Conservation (phyloP, 371 early-diverging fungal genomes). For the Vairimorpha necatrix region DNA sequence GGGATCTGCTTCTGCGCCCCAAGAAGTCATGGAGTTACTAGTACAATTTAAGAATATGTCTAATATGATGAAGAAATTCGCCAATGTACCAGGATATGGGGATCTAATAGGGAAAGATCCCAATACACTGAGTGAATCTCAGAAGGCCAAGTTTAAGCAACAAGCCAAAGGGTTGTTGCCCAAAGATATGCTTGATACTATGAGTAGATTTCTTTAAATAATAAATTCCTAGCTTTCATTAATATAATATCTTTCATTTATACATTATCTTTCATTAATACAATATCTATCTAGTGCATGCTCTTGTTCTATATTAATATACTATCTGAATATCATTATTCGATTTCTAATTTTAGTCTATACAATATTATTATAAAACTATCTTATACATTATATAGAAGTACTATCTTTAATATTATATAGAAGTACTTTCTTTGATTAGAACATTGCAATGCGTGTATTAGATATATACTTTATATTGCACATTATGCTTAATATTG, state of each 20-base stretch:
- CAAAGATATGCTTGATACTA: slow-evolving; percentile 40
- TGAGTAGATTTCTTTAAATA: slow-evolving; percentile 10
- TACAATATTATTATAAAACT: too few species aligned
- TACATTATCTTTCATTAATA: too few species aligned
- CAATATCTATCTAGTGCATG: too few species aligned
- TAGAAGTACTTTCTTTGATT: too few species aligned
- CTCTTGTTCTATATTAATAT: too few species aligned
- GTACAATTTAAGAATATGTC: slow-evolving; percentile 75
- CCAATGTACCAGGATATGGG: slow-evolving; percentile 64
- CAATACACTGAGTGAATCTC: slow-evolving; percentile 22
- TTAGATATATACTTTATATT: too few species aligned
- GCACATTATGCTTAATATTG: too few species aligned
- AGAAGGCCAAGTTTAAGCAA: slow-evolving; percentile 41
- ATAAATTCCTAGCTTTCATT: not conserved
- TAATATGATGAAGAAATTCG: slow-evolving; percentile 86
- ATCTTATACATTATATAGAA: too few species aligned
- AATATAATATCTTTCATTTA: not conserved
- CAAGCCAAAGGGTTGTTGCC: slow-evolving; percentile 40
- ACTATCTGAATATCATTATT: too few species aligned
- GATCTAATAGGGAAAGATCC: slow-evolving; percentile 37
- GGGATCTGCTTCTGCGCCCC: slow-evolving; percentile 77
- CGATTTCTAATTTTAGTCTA: too few species aligned
- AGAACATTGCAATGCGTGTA: too few species aligned
- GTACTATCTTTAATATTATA: too few species aligned
- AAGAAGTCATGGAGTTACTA: slow-evolving; percentile 77